phyloP scores from a whole-genome alignment of 2,329 filamentous ascomycete genomes.

The Fusarium devonianum region DNA sequence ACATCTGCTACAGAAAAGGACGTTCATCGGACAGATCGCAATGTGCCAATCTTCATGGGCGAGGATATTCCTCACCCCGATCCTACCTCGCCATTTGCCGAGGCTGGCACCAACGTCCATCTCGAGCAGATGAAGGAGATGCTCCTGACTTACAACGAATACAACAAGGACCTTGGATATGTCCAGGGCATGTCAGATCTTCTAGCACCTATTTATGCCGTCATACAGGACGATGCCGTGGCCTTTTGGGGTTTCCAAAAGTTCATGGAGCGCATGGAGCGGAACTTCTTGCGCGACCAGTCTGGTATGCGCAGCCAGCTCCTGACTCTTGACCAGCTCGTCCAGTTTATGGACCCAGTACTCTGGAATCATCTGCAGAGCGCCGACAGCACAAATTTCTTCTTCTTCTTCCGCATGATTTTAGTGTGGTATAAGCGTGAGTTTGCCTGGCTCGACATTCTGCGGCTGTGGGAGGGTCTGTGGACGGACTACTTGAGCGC shows the following conservation, averaged over 20 bases:
- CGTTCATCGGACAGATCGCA: constrained; percentile 94
- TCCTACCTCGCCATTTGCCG: constrained; percentile 92
- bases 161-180: constrained; percentile 93
- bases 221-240: constrained; percentile 95
- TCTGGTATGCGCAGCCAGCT: constrained; percentile 95
- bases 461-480: constrained; percentile 88
- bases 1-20: constrained; percentile 79
- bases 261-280: constrained; percentile 98
- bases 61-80: constrained; percentile 98
- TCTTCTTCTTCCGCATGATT: constrained; percentile 99
- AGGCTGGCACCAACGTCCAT: constrained; percentile 93
- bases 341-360: constrained; percentile 95
- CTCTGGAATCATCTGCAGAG: constrained; percentile 89
- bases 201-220: constrained; percentile 92
- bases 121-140: constrained; percentile 99
- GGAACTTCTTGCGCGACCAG: constrained; percentile 94
- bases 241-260: constrained; percentile 96
- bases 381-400: constrained; percentile 97
- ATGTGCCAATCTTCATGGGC: constrained; percentile 92
- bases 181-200: constrained; percentile 99
- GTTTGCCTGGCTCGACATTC: constrained; percentile 86
- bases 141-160: constrained; percentile 98
- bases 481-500: constrained; percentile 93
- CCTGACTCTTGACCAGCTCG: constrained; percentile 88
- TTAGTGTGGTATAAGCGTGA: constrained; percentile 99